These are phyloP conservation scores for Amyloporia xantha DNA, from an alignment of 768 basidiomycete species.

Conservation along the genomic window DNA sequence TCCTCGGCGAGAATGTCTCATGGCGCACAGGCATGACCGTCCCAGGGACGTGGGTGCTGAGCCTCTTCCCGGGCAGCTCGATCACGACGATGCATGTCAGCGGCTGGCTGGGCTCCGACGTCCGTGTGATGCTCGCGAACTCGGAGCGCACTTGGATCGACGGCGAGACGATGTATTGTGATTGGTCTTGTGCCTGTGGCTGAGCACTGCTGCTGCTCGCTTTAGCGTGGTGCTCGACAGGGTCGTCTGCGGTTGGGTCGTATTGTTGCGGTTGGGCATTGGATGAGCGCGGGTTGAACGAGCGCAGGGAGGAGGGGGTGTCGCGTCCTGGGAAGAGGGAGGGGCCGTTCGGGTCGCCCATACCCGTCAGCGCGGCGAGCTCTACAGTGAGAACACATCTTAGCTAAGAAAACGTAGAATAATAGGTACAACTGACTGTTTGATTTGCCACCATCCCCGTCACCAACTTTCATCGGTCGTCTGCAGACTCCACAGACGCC, in stretches of 20 bases:
- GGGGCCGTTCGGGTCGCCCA: conserved; percentile 55
- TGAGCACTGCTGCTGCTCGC: conserved; percentile 31
- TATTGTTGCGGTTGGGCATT: conserved; percentile 26
- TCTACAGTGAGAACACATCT: conserved; percentile 63
- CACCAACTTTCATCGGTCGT: conserved; percentile 92
- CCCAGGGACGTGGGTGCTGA: conserved; percentile 23
- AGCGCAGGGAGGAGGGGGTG: conserved; percentile 35
- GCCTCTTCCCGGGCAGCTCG: conserved; percentile 80
- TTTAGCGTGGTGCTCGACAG: conserved; percentile 32
- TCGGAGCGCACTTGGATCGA: conserved; percentile 93
- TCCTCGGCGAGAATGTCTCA: conserved; percentile 2
- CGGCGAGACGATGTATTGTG: conserved; percentile 80
- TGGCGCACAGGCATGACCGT: conserved; percentile 19
- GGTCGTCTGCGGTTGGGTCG: conserved; percentile 83
- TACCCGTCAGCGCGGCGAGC: conserved; percentile 88
- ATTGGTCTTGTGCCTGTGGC: conserved; percentile 33
- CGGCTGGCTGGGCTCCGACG: conserved; percentile 65
- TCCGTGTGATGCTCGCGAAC: conserved; percentile 74
- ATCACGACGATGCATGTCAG: conserved; percentile 92
- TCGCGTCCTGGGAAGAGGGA: conserved; percentile 67
- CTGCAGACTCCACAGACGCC: conserved; percentile 98
- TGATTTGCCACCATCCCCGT: conserved; percentile 77
- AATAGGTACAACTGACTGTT: conserved; percentile 60
- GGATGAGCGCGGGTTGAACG: conserved; percentile 23
- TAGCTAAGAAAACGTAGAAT: too few relatives aligned